Base-by-base conservation (phyloP, 805 yeast species). In the Yamadazyma philogaea region DNA sequence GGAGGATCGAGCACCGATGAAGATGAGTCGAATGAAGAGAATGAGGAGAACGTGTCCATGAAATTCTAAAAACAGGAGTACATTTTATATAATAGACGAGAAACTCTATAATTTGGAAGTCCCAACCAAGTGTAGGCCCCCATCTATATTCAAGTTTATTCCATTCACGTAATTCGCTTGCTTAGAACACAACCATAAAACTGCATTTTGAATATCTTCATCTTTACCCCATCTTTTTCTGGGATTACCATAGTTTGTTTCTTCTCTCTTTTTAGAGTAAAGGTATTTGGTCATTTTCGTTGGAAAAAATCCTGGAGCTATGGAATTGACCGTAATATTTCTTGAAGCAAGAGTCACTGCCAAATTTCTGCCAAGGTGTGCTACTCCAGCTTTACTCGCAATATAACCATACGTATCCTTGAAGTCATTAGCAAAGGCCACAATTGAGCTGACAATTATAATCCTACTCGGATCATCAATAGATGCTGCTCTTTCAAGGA, bases 261-360 rank as follows among this genome's bases (percentile, higher is more conserved):
- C 37, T 20, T 71, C 74, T 7, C 72, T 74, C 16, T 72, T 60
- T 37, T 58, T 59, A 28, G 66, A 70, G 32, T 81, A 63, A 37
- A 81, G 50, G 0, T 82, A 86, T 45, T 74, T 71, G 20, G 84
- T 70, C 86, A 82, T 80, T 60, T 78, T 81, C 19, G 82, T 74
- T 15, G 82, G 82, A 68, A 82, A 78, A 55, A 81, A 81, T 0
- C 87, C 87, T 0, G 87, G 87, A 2, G 85, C 84, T 47, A 82
- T 56, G 12, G 75, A 60, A 61, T 82, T 82, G 42, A 81, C 84
- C 30, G 78, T 80, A 51, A 82, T 74, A 61, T 81, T 74, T 18
- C 69, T 61, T 2, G 78, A 80, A 1, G 83, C 86, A 49, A 82
- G 66, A 51, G 79, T 81, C 30, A 73, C 57, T 2, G 87, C 82